These are phyloP conservation scores for Salix suchowensis DNA, from an alignment of 345 rosid genomes.

Conservation along the genomic window DNA sequence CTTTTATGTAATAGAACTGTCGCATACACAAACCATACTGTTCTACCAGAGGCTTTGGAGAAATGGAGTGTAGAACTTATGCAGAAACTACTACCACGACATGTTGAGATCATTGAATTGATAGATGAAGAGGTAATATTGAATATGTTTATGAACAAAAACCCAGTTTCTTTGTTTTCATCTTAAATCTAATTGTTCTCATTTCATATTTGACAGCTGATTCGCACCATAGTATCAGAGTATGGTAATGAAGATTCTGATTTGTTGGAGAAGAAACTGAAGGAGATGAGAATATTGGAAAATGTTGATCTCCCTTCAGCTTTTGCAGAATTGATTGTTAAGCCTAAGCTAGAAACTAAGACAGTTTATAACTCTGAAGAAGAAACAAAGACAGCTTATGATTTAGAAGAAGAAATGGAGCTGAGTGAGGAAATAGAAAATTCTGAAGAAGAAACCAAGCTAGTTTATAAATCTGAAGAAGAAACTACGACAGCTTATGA, in stretches of 20 bases:
- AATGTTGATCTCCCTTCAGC: conserved; percentile 66
- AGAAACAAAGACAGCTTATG: not conserved
- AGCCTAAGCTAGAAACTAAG: conserved; percentile 28
- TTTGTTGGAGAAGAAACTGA: conserved; percentile 51
- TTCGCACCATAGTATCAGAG: conserved; percentile 53
- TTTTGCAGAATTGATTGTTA: conserved; percentile 56
- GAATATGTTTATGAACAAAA: conserved; percentile 10
- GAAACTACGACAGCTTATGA: not conserved
- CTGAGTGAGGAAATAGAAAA: conserved; percentile 24
- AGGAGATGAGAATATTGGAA: conserved; percentile 76
- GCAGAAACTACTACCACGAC: conserved; percentile 74
- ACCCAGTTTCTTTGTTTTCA: not conserved
- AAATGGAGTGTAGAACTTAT: conserved; percentile 83
- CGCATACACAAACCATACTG: conserved; percentile 87
- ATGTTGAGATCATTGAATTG: conserved; percentile 71
- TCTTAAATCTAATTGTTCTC: conserved; percentile 15
- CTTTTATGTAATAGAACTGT: conserved; percentile 44
- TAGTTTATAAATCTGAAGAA: not conserved
- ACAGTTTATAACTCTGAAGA: not conserved
- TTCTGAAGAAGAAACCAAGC: conserved; percentile 13
- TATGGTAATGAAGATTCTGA: conserved; percentile 50
- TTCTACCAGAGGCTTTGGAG: conserved; percentile 81
- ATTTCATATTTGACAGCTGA: conserved; percentile 40
- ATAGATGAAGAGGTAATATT: conserved; percentile 68
- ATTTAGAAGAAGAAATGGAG: conserved; percentile 14